A percentile compares a stretch with the other conserved stretches of the same genome.
Conservation (phyloP, 148 eudicot genomes). For the Rhododendron mucronatum region DNA sequence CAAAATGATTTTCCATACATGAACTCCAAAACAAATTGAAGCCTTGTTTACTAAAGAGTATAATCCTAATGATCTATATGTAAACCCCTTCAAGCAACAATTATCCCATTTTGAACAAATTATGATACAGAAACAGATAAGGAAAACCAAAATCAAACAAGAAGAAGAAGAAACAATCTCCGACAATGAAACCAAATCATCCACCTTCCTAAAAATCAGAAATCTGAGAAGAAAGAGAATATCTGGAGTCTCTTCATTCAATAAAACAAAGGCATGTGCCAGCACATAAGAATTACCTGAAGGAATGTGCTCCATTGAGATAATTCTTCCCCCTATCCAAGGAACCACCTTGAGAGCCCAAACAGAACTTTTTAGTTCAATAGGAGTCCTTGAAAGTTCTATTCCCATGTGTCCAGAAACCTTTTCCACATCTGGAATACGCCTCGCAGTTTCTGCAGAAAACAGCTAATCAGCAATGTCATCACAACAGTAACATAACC, state of each 20-base stretch:
- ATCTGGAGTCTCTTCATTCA: background rate
- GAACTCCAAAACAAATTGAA: background rate
- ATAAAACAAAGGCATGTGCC: background rate
- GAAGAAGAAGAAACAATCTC: background rate
- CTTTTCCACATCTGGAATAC: slow-evolving; percentile 64
- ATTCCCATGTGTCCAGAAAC: slow-evolving; percentile 59
- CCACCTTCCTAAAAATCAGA: background rate
- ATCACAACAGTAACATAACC: background rate
- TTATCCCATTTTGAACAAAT: background rate
- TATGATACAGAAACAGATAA: background rate
- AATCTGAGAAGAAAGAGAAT: background rate
- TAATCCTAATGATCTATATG: background rate
- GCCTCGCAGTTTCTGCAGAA: slow-evolving; percentile 67
- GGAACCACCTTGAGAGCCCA: slow-evolving; percentile 95
- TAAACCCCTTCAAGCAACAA: background rate
- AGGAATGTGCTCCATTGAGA: slow-evolving; percentile 91
- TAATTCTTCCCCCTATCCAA: slow-evolving; percentile 97
- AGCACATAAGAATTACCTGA: slow-evolving; percentile 51
- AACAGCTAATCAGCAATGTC: slow-evolving; percentile 10
- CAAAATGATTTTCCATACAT: background rate
- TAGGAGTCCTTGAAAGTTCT: slow-evolving; percentile 75
- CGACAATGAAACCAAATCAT: background rate
- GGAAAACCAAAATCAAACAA: background rate
- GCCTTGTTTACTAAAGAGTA: background rate
- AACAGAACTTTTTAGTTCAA: slow-evolving; percentile 73